phyloP scores from a whole-genome alignment of 306 rosid species.

The Corylus americana region DNA sequence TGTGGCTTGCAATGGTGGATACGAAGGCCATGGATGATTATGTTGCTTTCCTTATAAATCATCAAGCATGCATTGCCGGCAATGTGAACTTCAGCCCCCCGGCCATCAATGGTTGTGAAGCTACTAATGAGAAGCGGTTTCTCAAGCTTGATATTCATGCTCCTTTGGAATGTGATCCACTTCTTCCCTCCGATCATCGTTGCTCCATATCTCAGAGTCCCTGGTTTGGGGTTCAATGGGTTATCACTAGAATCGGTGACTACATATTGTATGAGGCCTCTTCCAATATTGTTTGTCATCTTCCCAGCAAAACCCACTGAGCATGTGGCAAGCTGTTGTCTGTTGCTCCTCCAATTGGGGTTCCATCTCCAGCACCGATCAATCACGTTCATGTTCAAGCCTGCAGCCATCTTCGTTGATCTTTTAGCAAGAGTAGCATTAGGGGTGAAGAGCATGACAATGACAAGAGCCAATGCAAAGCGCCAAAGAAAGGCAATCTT shows the following conservation, averaged over 20 bases:
- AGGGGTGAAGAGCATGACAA: neutral
- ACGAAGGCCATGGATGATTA: conserved; percentile 1
- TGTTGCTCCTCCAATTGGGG: neutral
- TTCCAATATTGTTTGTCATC: conserved; percentile 1
- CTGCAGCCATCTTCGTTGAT: neutral
- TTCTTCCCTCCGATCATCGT: conserved; percentile 3
- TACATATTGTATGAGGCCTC: neutral
- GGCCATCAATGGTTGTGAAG: conserved; percentile 6
- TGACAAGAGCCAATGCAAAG: neutral
- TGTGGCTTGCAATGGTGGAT: conserved; percentile 4
- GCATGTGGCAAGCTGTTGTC: conserved; percentile 5
- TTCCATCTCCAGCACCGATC: conserved; percentile 8
- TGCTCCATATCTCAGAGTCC: neutral
- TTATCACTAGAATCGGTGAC: conserved; percentile 4
- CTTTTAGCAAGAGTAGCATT: neutral
- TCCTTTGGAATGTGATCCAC: conserved; percentile 1
- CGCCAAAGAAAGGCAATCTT: neutral
- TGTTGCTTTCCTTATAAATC: neutral
- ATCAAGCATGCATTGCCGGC: conserved; percentile 1
- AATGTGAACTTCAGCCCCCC: conserved; percentile 3
- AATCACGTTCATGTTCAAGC: neutral
- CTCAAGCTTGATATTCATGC: neutral
- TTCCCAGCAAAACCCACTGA: conserved; percentile 12
- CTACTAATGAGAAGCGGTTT: conserved; percentile 7
- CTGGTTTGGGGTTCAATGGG: neutral